Base-by-base conservation (phyloP, 2,329 filamentous ascomycete genomes). In the Alternaria alternata region DNA sequence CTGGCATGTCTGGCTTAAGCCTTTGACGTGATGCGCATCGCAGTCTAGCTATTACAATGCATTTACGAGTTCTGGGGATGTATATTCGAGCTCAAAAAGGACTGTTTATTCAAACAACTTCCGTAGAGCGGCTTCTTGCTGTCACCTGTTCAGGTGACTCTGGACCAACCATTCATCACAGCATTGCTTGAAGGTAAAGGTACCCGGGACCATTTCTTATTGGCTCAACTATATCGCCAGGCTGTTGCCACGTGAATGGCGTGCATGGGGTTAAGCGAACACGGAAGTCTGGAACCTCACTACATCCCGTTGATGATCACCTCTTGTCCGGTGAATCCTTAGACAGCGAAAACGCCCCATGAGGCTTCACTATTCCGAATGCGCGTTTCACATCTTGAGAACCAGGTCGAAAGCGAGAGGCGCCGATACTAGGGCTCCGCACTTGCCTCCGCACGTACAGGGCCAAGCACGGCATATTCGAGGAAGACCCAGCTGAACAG, bases 401-500 rank as follows among this genome's bases (percentile, higher is more conserved):
- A 24, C 16, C 30, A 7, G 12, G 20, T 32, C 20, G 5, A 18
- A n/a, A 11, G 20, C 14, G 12, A 36, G 46, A 22, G 34, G 32
- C 20, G 46, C 46, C 20, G 32, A 26, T 24, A n/a, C 14, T n/a
- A 26, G 32, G 5, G 14, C 46, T 49, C 43, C 43, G 52, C 32
- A n/a, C 30, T 24, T 49, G 43, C 34, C 16, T 55, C 53, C 34
- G 53, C 43, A 20, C 16, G 18, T 48, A 32, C 43, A 48, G 24
- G 30, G 43, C 53, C 43, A 55, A 55, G 53, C 44, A 28, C 12
- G 28, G 36, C 26, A 32, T 55, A 34, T 28, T 48, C 39, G 61
- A 55, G 20, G 14, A 49, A 26, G 56, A 49, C 53, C 57, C 55
- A 66, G 64, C 67, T 69, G 61, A 43, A 49, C 24, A 22, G 62